Conservation (phyloP, 2,329 filamentous ascomycete species). For the Alternaria viburni region DNA sequence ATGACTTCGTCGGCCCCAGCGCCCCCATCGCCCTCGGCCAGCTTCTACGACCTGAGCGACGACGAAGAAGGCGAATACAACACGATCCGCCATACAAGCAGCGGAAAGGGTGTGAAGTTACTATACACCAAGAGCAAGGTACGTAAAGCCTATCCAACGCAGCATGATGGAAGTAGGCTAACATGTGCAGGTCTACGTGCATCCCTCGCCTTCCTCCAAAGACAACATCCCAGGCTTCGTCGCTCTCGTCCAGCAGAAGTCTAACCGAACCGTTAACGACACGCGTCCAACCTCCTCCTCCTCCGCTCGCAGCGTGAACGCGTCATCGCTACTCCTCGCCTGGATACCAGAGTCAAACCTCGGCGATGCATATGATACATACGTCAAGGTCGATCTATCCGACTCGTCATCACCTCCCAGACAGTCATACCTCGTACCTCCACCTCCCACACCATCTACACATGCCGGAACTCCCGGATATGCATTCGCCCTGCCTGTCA, state of each 20-base stretch:
- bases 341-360: slow-evolving; percentile 92
- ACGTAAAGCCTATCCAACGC: slow-evolving; percentile 22
- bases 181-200: slow-evolving; percentile 79
- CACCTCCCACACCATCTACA: slow-evolving; percentile 82
- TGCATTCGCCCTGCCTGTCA: slow-evolving; percentile 89
- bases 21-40: slow-evolving; percentile 77
- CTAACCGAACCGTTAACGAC: slow-evolving; percentile 32
- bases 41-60: slow-evolving; percentile 95
- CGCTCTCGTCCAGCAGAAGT: slow-evolving; percentile 89
- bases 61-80: slow-evolving; percentile 96
- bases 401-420: slow-evolving; percentile 81
- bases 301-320: slow-evolving; percentile 53
- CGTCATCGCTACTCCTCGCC: slow-evolving; percentile 81
- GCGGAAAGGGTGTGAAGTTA: slow-evolving; percentile 86
- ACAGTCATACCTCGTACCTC: slow-evolving; percentile 89
- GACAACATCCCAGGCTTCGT: slow-evolving; percentile 97
- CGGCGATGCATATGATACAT: slow-evolving; percentile 81
- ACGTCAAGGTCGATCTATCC: slow-evolving; percentile 92
- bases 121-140: slow-evolving; percentile 97
- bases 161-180: neutral
- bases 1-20: slow-evolving; percentile 42
- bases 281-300: slow-evolving; percentile 51
- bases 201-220: slow-evolving; percentile 89
- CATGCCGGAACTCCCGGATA: slow-evolving; percentile 78
- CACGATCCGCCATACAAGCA: slow-evolving; percentile 81